Percentiles rank a stretch among this genome's conserved stretches.
phyloP scores from a whole-genome alignment of 805 yeast species.

The Barnettozyma botsteinii region DNA sequence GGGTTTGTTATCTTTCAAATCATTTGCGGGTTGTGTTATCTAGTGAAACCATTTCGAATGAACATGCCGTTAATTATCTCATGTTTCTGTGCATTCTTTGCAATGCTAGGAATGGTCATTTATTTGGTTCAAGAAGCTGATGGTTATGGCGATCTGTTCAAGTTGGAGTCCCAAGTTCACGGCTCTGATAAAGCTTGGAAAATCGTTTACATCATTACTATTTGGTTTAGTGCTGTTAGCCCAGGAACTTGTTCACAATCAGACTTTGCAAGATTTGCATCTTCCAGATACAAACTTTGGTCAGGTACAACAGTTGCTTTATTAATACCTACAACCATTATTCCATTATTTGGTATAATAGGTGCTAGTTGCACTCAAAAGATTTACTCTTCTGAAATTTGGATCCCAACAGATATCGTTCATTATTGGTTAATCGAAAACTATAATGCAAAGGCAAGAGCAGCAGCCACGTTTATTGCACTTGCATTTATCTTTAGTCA shows the following conservation, averaged over 20 bases:
- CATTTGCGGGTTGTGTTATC: conserved; percentile 20
- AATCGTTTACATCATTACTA: conserved; percentile 29
- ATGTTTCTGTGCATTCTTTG: conserved; percentile 23
- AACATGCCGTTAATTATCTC: conserved; percentile 21
- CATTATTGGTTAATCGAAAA: conserved; percentile 26
- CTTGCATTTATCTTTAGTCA: conserved; percentile 28
- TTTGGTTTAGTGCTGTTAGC: conserved; percentile 29
- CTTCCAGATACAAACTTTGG: conserved; percentile 24
- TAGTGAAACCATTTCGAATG: conserved; percentile 24
- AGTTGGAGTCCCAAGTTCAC: conserved; percentile 23
- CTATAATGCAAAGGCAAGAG: conserved; percentile 30
- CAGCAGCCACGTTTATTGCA: conserved; percentile 33
- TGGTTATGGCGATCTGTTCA: conserved; percentile 32
- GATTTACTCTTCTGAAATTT: conserved; percentile 30
- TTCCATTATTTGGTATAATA: conserved; percentile 39
- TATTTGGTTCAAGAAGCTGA: conserved; percentile 28
- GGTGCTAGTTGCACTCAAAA: conserved; percentile 35
- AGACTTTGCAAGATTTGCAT: conserved; percentile 31
- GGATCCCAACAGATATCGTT: conserved; percentile 33
- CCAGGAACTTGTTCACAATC: conserved; percentile 31
- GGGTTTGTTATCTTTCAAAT: conserved; percentile 35
- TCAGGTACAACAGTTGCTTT: conserved; percentile 24
- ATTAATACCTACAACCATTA: conserved; percentile 34
- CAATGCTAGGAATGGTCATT: conserved; percentile 29
- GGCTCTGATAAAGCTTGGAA: conserved; percentile 29